Percentiles rank a stretch among this genome's conserved stretches.
Conservation (phyloP, 179 eudicot genomes). For the Gypsophila paniculata region DNA sequence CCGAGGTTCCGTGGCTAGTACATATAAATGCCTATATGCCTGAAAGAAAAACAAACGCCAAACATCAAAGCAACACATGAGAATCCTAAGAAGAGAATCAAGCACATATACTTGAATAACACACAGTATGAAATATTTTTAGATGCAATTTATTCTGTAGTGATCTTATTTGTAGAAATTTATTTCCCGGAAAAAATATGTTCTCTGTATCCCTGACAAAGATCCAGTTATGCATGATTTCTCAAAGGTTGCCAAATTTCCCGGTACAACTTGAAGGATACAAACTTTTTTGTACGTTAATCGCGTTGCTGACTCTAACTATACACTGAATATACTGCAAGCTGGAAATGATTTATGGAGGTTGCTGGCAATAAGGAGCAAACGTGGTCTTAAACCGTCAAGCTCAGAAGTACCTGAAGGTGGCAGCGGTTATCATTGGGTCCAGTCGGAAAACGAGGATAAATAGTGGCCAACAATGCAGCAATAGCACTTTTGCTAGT, state of each 20-base stretch:
- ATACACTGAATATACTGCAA: not conserved
- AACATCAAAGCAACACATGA: conserved; percentile 12
- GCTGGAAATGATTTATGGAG: not conserved
- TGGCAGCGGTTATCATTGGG: conserved; percentile 97
- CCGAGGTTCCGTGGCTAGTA: conserved; percentile 95
- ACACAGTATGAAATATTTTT: not conserved
- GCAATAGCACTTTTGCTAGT: conserved; percentile 81
- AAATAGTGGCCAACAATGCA: conserved; percentile 67
- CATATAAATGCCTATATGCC: conserved; percentile 97
- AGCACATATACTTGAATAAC: not conserved
- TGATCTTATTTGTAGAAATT: not conserved
- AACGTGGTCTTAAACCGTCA: not conserved
- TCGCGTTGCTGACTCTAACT: not conserved
- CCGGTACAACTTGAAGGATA: not conserved
- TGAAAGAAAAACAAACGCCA: conserved; percentile 28
- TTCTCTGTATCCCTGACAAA: not conserved
- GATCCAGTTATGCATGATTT: not conserved
- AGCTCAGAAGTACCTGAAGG: conserved; percentile 58
- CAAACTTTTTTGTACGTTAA: not conserved
- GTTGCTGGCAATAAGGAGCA: not conserved
- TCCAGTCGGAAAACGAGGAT: conserved; percentile 97
- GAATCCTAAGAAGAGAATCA: not conserved
- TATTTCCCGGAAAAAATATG: not conserved
- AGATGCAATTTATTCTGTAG: not conserved
- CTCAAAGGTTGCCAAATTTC: not conserved